phyloP scores from a whole-genome alignment of 805 yeast genomes.

The Nakazawaea ambrosiae region DNA sequence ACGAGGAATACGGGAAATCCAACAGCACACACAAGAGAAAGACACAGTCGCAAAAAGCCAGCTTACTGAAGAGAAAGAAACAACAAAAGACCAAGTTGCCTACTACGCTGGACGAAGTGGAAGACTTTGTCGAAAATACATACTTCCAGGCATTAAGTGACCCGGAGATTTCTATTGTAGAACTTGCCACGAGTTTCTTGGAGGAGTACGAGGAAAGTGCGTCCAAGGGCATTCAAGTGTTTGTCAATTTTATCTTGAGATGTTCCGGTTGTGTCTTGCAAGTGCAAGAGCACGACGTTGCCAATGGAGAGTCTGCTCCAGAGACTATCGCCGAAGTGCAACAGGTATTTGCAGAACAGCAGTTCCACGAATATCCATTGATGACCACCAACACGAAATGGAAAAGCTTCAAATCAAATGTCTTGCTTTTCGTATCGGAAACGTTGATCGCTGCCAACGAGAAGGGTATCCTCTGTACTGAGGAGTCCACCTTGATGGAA shows the following conservation, averaged over 20 bases:
- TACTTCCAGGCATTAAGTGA: constrained; percentile 45
- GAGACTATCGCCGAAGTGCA: constrained; percentile 73
- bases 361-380: constrained; percentile 65
- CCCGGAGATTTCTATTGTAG: constrained; percentile 40
- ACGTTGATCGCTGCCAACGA: constrained; percentile 51
- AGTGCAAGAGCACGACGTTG: constrained; percentile 70
- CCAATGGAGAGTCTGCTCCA: constrained; percentile 58
- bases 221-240: constrained; percentile 45
- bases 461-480: constrained; percentile 48
- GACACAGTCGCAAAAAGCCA: constrained; percentile 10
- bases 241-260: constrained; percentile 64
- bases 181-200: constrained; percentile 51
- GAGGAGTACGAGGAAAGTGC: constrained; percentile 39
- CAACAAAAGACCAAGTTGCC: constrained; percentile 8
- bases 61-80: constrained; percentile 3
- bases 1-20: constrained; percentile 22
- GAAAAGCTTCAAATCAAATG: constrained; percentile 45
- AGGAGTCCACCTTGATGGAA: constrained; percentile 38
- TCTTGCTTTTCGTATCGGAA: constrained; percentile 46
- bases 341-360: constrained; percentile 51
- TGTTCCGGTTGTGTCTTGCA: constrained; percentile 65
- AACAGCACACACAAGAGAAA: constrained; percentile 14
- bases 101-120: constrained; percentile 28
- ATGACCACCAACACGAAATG: constrained; percentile 41
- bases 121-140: constrained; percentile 38